A percentile compares a stretch with the other conserved stretches of the same genome.
These are phyloP conservation scores for Scedosporium aurantiacum DNA, from an alignment of 2,329 filamentous ascomycete species.

Conservation along the genomic window DNA sequence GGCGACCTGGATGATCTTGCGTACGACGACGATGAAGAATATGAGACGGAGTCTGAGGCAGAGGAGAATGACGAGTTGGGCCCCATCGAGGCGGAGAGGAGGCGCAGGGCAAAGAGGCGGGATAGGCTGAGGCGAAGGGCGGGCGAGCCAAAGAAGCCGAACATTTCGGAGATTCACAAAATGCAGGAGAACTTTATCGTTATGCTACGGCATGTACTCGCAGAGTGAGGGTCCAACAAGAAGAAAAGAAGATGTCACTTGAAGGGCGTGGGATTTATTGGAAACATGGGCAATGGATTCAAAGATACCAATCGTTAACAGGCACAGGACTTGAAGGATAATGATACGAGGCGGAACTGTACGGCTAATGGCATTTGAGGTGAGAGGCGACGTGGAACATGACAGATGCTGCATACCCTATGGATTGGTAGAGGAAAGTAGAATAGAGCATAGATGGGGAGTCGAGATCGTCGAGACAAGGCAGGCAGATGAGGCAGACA, in stretches of 20 bases:
- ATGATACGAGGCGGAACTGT: not conserved
- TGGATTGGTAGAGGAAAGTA: no score
- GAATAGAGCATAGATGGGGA: no score
- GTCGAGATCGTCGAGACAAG: no score
- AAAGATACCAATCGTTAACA: not conserved
- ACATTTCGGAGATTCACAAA: constrained; percentile 68
- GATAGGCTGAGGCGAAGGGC: constrained; percentile 71
- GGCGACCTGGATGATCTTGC: constrained; percentile 79
- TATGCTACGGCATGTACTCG: constrained; percentile 74
- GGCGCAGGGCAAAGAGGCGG: constrained; percentile 62
- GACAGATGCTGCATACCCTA: no score
- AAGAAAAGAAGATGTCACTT: no score
- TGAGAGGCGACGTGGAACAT: no score
- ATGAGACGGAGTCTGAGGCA: constrained; percentile 47
- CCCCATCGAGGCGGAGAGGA: constrained; percentile 78
- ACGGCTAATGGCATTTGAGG: no score
- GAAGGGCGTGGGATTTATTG: no score
- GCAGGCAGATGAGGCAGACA: no score
- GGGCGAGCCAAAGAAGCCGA: constrained; percentile 74
- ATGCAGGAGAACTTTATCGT: constrained; percentile 67
- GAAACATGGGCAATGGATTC: not conserved
- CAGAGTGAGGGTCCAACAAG: constrained; percentile 39
- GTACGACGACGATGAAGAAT: constrained; percentile 58
- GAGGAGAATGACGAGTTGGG: constrained; percentile 70
- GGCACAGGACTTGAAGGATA: not conserved